Percentiles rank a stretch among this genome's conserved stretches.
Evolutionary conservation across 257 asterid species (phyloP).

Genomic region (Asclepias syriaca): DNA sequence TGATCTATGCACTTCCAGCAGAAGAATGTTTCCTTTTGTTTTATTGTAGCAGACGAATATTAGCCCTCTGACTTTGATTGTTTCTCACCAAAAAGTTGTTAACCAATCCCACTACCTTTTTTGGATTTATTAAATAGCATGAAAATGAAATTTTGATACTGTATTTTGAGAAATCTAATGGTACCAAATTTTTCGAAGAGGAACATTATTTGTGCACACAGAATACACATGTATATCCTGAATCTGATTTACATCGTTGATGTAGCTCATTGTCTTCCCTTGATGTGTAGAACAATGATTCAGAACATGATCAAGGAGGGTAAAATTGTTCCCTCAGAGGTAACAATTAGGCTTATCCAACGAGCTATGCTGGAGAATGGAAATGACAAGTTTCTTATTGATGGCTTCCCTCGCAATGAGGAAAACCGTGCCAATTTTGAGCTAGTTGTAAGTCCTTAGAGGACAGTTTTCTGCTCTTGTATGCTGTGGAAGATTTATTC

Average conservation of each 20-base stretch:
- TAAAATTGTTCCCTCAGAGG: slow-evolving; percentile 86
- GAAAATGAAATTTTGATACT: background rate
- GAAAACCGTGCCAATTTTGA: slow-evolving; percentile 91
- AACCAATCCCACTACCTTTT: background rate
- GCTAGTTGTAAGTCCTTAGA: slow-evolving; percentile 48
- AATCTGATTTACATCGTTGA: background rate
- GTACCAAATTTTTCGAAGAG: background rate
- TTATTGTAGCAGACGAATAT: background rate
- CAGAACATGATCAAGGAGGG: slow-evolving; percentile 84
- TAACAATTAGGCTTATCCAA: slow-evolving; percentile 73
- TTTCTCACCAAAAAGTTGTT: background rate
- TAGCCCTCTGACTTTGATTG: background rate
- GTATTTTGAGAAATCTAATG: background rate
- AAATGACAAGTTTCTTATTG: slow-evolving; percentile 89
- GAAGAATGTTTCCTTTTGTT: background rate
- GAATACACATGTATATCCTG: background rate
- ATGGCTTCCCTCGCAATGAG: slow-evolving; percentile 95
- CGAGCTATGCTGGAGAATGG: slow-evolving; percentile 63
- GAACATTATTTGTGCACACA: background rate
- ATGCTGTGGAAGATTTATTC: background rate
- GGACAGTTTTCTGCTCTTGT: background rate
- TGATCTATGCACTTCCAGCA: background rate
- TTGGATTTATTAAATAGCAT: background rate
- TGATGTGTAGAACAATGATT: slow-evolving; percentile 63
- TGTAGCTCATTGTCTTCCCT: background rate